These are phyloP conservation scores for Nemania sp. DNA, from an alignment of 2,329 filamentous ascomycete species.

Conservation along the genomic window DNA sequence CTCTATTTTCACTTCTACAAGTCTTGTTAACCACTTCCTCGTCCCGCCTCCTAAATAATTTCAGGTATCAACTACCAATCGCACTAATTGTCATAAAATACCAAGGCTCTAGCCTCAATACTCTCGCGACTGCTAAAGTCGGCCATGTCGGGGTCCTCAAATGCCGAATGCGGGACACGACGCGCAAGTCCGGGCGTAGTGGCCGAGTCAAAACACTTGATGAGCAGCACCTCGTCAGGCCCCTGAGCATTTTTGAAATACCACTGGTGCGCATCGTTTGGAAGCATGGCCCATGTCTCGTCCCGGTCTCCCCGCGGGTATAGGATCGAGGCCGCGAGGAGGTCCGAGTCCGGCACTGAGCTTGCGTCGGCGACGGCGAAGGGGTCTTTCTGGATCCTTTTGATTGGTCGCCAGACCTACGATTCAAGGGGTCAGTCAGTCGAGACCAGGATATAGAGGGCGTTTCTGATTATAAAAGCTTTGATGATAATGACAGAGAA, in stretches of 20 bases:
- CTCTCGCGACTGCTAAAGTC: conserved; percentile 52
- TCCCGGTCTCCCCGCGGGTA: conserved; percentile 41
- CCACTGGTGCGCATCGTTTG: conserved; percentile 51
- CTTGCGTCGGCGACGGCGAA: conserved; percentile 47
- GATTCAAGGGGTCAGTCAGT: background rate
- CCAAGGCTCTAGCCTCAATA: conserved; percentile 59
- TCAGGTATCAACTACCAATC: background rate
- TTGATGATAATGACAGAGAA: background rate
- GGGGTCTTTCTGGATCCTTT: conserved; percentile 50
- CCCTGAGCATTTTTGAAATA: conserved; percentile 55
- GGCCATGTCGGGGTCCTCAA: conserved; percentile 53
- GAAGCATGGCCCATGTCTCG: conserved; percentile 47
- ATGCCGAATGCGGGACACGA: conserved; percentile 58
- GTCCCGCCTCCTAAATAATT: background rate
- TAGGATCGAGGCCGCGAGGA: conserved; percentile 45
- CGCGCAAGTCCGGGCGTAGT: conserved; percentile 51
- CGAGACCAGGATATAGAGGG: background rate
- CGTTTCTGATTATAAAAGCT: background rate
- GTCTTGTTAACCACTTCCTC: background rate
- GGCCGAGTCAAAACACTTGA: conserved; percentile 63
- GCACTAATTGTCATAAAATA: conserved; percentile 49
- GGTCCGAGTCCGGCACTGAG: conserved; percentile 46
- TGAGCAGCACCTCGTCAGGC: conserved; percentile 57
- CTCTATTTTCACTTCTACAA: background rate
- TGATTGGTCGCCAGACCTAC: conserved; percentile 53